phyloP scores from a whole-genome alignment of 2,329 filamentous ascomycete genomes.

The Claviceps sp. region DNA sequence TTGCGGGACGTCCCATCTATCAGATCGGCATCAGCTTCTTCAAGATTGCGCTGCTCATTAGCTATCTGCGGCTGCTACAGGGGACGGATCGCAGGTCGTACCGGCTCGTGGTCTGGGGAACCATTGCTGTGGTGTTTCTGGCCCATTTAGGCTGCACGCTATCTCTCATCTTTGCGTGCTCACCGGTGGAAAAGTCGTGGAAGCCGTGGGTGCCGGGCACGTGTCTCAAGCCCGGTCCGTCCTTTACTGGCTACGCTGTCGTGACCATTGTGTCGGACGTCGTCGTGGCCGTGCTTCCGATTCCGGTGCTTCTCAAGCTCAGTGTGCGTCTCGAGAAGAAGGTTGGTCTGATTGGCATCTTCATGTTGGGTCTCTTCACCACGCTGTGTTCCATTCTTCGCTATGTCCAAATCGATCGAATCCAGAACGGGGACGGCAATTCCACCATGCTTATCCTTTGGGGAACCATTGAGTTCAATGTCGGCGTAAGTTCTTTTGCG shows the following conservation, averaged over 20 bases:
- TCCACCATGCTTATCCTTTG: constrained; percentile 43
- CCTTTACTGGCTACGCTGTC: constrained; percentile 37
- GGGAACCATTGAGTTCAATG: constrained; percentile 44
- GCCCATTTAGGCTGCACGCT: constrained; percentile 35
- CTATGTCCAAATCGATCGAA: constrained; percentile 35
- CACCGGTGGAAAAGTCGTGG: constrained; percentile 35
- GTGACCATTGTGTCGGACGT: constrained; percentile 39
- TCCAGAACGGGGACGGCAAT: constrained; percentile 36
- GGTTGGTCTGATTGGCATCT: constrained; percentile 35
- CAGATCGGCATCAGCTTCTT: constrained; percentile 42
- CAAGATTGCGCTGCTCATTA: constrained; percentile 40
- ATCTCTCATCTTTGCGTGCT: constrained; percentile 36
- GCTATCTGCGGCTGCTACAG: constrained; percentile 36
- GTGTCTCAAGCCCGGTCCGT: constrained; percentile 32
- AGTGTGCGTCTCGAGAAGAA: constrained; percentile 36
- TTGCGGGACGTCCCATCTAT: constrained; percentile 39
- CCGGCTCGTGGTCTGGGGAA: constrained; percentile 28
- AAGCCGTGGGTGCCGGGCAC: constrained; percentile 23
- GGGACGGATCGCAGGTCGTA: constrained; percentile 33
- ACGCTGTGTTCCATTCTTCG: constrained; percentile 40
- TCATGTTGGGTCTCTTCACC: constrained; percentile 39
- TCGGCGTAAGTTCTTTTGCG: constrained; percentile 29
- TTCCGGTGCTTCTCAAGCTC: constrained; percentile 34
- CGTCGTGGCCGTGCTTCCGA: constrained; percentile 33
- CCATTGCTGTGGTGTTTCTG: constrained; percentile 28